Evolutionary conservation across 1,284 basidiomycete species (phyloP), one percentile per base, ranked within the genome.

Genomic region (Sanghuangporus sanghuang): DNA sequence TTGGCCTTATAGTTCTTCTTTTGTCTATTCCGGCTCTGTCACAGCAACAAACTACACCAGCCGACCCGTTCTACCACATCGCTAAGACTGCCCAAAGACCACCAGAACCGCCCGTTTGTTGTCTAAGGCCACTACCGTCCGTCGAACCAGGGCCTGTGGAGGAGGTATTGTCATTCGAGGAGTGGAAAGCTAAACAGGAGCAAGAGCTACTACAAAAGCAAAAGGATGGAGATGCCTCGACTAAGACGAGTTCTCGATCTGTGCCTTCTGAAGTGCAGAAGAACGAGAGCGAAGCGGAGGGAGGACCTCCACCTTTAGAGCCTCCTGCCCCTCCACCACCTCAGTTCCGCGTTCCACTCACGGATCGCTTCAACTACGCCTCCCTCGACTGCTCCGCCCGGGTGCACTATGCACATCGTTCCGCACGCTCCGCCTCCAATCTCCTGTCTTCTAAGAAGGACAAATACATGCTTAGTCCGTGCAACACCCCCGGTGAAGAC

Each of bases 381-480:
- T 83, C 81, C 0, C 75, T 82, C 54, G 85, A 86, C 67, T 87
- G 85, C 69, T 81, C 81, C 0, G 85, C 85, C 1, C 80, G 83
- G 1, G 77, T 87, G 6, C 83, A 85, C 68, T 75, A 80, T 3
- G 77, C 83, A 0, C 83, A 83, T 44, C 77, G 57, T 14, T 83
- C 84, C 0, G 91, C 95, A 52, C 95, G 95, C 70, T 95, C 93
- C 1, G 79, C 94, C 0, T 85, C 88, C 0, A 84, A 91, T 0
- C 92, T 99, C 63, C 82, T 99, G 2, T 91, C 91, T 57, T 90
- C 89, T 59, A 96, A 95, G 76, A 91, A 90, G 73, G 96, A 99
- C 75, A 80, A 89, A 67, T 99, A 99, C 80, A 97, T 99, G 96
- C 89, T 98, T 67, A 95, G 92, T 60, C 96, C 96, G 0, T 99